Evolutionary conservation across 495 filamentous ascomycete species (phyloP).

Genomic region (Diplogelasinospora grovesii): DNA sequence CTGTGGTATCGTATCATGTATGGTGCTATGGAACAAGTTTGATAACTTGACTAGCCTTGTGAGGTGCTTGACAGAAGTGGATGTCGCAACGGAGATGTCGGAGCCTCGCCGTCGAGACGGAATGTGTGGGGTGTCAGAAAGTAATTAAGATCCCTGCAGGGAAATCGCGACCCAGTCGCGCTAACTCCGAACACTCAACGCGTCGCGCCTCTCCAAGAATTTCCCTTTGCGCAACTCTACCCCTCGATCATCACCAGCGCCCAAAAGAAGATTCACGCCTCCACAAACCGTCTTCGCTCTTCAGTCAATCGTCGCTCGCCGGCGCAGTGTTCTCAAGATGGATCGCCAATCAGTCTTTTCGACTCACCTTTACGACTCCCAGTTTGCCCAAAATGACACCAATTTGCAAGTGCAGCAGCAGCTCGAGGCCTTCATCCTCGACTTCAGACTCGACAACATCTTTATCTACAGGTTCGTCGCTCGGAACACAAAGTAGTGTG

Average conservation of each 20-base stretch:
- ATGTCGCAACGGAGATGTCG: too few relatives aligned
- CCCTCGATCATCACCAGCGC: constrained; percentile 14
- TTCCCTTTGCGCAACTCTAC: constrained; percentile 8
- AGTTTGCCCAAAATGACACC: constrained; percentile 47
- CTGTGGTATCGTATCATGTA: too few relatives aligned
- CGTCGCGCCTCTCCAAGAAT: constrained; percentile 16
- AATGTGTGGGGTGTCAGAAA: constrained; percentile 3
- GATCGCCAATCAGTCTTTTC: constrained; percentile 85
- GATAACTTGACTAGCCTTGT: too few relatives aligned
- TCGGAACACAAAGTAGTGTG: background rate
- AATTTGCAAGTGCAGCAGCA: constrained; percentile 52
- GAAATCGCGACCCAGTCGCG: constrained; percentile 18
- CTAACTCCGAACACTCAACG: constrained; percentile 11
- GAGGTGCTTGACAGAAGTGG: too few relatives aligned
- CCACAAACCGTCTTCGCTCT: background rate
- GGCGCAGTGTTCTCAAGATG: constrained; percentile 59
- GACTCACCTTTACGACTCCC: constrained; percentile 44
- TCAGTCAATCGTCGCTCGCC: too few relatives aligned
- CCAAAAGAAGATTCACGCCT: constrained; percentile 4
- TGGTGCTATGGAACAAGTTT: too few relatives aligned
- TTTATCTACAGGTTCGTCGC: constrained; percentile 77
- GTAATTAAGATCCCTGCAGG: constrained; percentile 25
- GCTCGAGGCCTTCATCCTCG: constrained; percentile 79
- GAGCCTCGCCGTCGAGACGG: too few relatives aligned
- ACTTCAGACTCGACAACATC: constrained; percentile 91